Evolutionary conservation across 2,329 filamentous ascomycete species (phyloP).

Genomic region (Escovopsis sp.): DNA sequence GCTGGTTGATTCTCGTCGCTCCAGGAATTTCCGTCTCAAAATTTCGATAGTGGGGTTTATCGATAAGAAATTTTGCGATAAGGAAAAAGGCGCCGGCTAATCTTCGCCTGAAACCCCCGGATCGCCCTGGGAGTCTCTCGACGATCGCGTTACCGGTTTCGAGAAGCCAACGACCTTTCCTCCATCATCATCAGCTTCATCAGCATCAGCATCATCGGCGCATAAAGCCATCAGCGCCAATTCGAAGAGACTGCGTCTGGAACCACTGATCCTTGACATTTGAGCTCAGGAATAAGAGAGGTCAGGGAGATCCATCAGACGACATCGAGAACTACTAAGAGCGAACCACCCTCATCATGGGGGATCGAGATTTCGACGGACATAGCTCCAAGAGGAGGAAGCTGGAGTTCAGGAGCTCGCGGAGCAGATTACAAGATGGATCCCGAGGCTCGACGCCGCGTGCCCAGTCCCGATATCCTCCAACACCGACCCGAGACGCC

Average conservation of each 20-base stretch:
- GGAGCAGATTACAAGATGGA: conserved; percentile 17
- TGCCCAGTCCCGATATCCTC: conserved; percentile 23
- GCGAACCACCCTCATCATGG: too few relatives aligned
- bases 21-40: conserved; percentile 20
- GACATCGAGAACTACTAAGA: too few relatives aligned
- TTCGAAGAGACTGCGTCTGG: too few relatives aligned
- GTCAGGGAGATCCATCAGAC: not conserved
- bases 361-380: conserved; percentile 21
- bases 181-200: not conserved
- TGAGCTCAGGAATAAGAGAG: conserved; percentile 14
- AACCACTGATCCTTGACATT: too few relatives aligned
- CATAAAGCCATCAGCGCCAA: too few relatives aligned
- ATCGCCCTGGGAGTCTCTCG: not conserved
- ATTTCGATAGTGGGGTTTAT: conserved; percentile 24
- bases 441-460: conserved; percentile 20
- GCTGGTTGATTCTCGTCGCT: not conserved
- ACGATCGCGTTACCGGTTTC: too few relatives aligned
- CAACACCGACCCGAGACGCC: conserved; percentile 22
- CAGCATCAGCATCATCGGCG: too few relatives aligned
- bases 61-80: conserved; percentile 18
- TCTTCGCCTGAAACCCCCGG: conserved; percentile 7
- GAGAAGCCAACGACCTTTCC: too few relatives aligned
- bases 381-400: conserved; percentile 26
- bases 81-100: conserved; percentile 14
- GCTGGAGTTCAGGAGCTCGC: conserved; percentile 18